Evolutionary conservation across 2,329 filamentous ascomycete genomes (phyloP), one percentile per base, ranked within the genome.

Genomic region (Hypoxylon sp.): DNA sequence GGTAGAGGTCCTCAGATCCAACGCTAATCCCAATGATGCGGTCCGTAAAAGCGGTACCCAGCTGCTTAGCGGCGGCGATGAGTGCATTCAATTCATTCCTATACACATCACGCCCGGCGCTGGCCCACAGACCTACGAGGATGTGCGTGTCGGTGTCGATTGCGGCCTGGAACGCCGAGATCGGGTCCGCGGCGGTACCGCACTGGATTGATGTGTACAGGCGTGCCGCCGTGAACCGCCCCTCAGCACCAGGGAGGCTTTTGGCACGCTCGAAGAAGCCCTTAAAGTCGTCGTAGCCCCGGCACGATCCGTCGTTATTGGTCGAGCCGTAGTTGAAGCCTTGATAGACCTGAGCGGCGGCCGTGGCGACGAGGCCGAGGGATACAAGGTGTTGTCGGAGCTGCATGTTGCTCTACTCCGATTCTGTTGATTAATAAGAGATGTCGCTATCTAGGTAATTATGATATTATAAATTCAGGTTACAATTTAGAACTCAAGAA

Each of bases 251-350:
- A 1, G 78, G 75, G 1, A 85, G 77, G 58, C 76, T 78, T 74
- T 81, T 81, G 37, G 82, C 83, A 39, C 80, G 80, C 57, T 79
- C 76, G 78, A 86, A 85, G 61, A 84, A 78, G 35, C 72, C 72
- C 70, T 80, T 74, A 73, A 82, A 85, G 69, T 83, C 81, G 21
- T 79, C 59, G 72, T 85, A 81, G 47, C 74, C 74, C 53, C 81
- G 81, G 66, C 77, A 74, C 39, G 79, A 81, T 60, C 79, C 79
- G 68, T 82, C 81, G 39, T 73, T 70, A 70, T 80, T 79, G 47
- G 75, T 78, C 32, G 79, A 70, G 70, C 81, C 83, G 73, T 84
- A 85, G 80, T 83, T 84, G 79, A 85, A 85, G 69, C 83, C 83
- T 57, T 71, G 71, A 11, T 73, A 44, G 8, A 52, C 58, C 52